Percentiles rank a stretch among this genome's conserved stretches.
Evolutionary conservation across 257 asterid species (phyloP).

Genomic region (Przewalskia tangutica): DNA sequence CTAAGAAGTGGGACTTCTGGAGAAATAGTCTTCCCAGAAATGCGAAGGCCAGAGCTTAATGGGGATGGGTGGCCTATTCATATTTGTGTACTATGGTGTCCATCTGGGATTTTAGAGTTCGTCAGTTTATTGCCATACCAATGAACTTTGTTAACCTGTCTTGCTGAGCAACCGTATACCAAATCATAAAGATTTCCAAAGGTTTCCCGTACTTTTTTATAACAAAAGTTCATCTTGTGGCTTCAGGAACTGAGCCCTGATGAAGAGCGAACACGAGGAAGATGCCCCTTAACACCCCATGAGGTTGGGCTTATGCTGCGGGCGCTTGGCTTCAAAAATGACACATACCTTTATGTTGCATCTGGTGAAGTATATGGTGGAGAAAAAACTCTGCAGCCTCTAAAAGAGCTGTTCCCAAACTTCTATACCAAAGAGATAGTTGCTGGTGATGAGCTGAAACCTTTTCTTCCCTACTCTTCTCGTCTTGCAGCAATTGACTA

Average conservation of each 20-base stretch:
- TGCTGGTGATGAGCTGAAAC: conserved; percentile 63
- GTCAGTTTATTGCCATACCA: neutral
- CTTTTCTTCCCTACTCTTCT: conserved; percentile 80
- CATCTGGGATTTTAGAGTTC: neutral
- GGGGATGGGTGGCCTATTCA: neutral
- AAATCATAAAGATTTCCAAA: neutral
- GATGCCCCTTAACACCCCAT: conserved; percentile 93
- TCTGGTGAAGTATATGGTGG: conserved; percentile 99
- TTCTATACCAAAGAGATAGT: conserved; percentile 89
- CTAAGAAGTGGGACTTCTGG: neutral
- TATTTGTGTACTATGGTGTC: neutral
- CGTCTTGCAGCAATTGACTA: conserved; percentile 96
- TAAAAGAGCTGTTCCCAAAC: conserved; percentile 91
- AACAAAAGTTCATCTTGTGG: neutral
- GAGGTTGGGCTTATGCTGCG: conserved; percentile 96
- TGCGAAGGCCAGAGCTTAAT: neutral
- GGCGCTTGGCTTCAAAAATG: conserved; percentile 84
- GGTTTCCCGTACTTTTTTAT: neutral
- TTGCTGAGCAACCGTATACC: neutral
- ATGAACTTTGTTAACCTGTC: neutral
- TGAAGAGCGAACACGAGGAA: conserved; percentile 90
- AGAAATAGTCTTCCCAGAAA: neutral
- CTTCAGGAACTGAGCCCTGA: conserved; percentile 80
- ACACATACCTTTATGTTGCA: conserved; percentile 78
- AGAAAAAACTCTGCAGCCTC: conserved; percentile 88